phyloP scores from a whole-genome alignment of 2,329 filamentous ascomycete species.

The Annulohypoxylon truncatum region DNA sequence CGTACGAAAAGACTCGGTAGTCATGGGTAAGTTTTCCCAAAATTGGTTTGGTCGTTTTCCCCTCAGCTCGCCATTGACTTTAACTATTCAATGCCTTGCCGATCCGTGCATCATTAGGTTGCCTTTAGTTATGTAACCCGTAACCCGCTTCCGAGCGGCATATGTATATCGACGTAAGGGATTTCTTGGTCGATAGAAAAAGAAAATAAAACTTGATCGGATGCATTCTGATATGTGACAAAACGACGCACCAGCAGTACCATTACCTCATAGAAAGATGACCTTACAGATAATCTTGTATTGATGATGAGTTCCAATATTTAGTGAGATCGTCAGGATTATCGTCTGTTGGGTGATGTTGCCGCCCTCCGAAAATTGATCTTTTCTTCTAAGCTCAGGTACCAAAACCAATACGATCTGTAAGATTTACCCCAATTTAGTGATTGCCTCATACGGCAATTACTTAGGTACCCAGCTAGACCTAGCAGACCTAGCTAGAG shows the following conservation, averaged over 20 bases:
- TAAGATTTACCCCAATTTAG: conserved; percentile 16
- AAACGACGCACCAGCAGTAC: not conserved
- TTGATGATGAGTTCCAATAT: not conserved
- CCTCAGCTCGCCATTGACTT: conserved; percentile 30
- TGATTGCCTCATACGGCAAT: conserved; percentile 12
- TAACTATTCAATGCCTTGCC: conserved; percentile 16
- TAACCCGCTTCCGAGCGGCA: conserved; percentile 6
- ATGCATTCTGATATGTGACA: not conserved
- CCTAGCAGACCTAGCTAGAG: not conserved
- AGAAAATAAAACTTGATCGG: not conserved
- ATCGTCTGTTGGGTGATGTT: conserved; percentile 1
- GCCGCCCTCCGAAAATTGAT: not conserved
- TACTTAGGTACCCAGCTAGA: conserved; percentile 1
- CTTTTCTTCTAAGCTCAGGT: not conserved
- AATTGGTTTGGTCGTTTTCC: not conserved
- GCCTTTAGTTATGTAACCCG: conserved; percentile 1
- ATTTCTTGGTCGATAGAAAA: not conserved
- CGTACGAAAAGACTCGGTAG: conserved; percentile 17
- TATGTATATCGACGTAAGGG: conserved; percentile 17
- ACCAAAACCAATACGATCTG: not conserved
- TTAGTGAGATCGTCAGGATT: conserved; percentile 12
- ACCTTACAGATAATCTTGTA: not conserved
- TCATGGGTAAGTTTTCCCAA: conserved; percentile 4
- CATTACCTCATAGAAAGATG: conserved; percentile 8
- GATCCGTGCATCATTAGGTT: conserved; percentile 35